Conservation (phyloP, 495 filamentous ascomycete species). For the Friedmanniomyces endolithicus region DNA sequence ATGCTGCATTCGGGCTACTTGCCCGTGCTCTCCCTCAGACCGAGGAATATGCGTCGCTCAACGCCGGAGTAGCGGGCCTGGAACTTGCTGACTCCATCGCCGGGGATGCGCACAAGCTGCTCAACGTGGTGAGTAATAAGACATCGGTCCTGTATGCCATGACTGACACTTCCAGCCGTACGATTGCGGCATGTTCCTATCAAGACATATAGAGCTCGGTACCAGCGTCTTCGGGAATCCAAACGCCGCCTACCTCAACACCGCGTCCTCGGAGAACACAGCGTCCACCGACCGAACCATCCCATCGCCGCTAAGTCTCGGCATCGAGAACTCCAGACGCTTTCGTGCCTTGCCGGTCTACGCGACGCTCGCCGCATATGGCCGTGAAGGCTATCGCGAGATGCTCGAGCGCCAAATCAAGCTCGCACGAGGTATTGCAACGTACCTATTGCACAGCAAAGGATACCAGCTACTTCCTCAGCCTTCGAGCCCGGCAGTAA, state of each 20-base stretch:
- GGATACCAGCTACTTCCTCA: conserved; percentile 56
- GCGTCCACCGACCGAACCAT: conserved; percentile 31
- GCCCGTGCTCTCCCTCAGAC: conserved; percentile 41
- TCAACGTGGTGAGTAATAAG: conserved; percentile 60
- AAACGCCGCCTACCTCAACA: conserved; percentile 68
- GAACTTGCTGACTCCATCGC: conserved; percentile 79
- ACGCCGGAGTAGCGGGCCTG: conserved; percentile 47
- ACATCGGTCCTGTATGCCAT: neutral
- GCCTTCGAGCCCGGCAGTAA: conserved; percentile 10
- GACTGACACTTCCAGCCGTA: conserved; percentile 47
- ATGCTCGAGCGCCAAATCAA: conserved; percentile 62
- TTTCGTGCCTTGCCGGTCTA: conserved; percentile 86
- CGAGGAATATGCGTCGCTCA: conserved; percentile 48
- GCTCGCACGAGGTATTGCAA: conserved; percentile 55
- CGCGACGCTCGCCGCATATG: conserved; percentile 64
- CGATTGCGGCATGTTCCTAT: conserved; percentile 83
- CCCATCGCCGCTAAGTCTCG: conserved; percentile 74
- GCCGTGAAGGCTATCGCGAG: conserved; percentile 51
- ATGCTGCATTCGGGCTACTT: conserved; percentile 86
- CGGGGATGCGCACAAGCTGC: conserved; percentile 76
- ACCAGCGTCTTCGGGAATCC: conserved; percentile 65
- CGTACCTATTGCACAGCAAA: conserved; percentile 43
- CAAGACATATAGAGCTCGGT: conserved; percentile 44
- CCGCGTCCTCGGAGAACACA: conserved; percentile 23
- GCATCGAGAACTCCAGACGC: conserved; percentile 81